Conservation (phyloP, 1,284 basidiomycete species). For the Pterula multifida region DNA sequence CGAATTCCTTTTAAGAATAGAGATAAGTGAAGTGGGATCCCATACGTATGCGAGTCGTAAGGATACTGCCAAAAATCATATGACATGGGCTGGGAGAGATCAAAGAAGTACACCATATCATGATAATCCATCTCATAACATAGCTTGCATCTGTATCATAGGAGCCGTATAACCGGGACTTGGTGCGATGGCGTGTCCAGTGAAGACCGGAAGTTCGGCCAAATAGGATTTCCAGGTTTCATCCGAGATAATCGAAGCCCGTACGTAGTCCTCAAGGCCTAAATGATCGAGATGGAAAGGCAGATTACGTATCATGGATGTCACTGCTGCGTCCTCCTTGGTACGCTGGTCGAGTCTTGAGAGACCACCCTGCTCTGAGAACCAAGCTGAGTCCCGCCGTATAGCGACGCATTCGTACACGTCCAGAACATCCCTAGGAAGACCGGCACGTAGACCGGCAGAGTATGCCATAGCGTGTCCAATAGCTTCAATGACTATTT, state of each 20-base stretch:
- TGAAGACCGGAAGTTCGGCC: conserved; percentile 23
- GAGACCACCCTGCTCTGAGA: conserved; percentile 31
- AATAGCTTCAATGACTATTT: conserved; percentile 33
- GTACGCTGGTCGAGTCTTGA: conserved; percentile 28
- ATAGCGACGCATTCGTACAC: conserved; percentile 38
- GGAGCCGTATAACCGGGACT: conserved; percentile 8
- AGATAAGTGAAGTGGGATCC: conserved; percentile 2
- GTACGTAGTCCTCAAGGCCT: conserved; percentile 32
- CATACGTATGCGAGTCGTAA: too few species aligned
- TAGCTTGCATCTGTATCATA: conserved; percentile 12
- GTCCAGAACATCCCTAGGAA: conserved; percentile 36
- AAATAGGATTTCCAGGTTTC: conserved; percentile 35
- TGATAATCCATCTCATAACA: conserved; percentile 8
- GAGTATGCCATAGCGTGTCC: conserved; percentile 41
- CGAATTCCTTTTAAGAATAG: conserved; percentile 2
- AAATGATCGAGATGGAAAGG: conserved; percentile 27
- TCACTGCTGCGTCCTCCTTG: conserved; percentile 31
- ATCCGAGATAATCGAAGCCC: conserved; percentile 39
- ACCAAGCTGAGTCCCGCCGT: conserved; percentile 39
- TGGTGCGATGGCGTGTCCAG: conserved; percentile 23
- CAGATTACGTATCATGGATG: conserved; percentile 29
- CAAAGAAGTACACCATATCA: neutral
- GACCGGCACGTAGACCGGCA: conserved; percentile 25
- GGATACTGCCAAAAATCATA: too few species aligned
- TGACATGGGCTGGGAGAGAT: too few species aligned